These are phyloP conservation scores for Cladorrhinum sp. DNA, from an alignment of 2,329 filamentous ascomycete species.

Conservation along the genomic window DNA sequence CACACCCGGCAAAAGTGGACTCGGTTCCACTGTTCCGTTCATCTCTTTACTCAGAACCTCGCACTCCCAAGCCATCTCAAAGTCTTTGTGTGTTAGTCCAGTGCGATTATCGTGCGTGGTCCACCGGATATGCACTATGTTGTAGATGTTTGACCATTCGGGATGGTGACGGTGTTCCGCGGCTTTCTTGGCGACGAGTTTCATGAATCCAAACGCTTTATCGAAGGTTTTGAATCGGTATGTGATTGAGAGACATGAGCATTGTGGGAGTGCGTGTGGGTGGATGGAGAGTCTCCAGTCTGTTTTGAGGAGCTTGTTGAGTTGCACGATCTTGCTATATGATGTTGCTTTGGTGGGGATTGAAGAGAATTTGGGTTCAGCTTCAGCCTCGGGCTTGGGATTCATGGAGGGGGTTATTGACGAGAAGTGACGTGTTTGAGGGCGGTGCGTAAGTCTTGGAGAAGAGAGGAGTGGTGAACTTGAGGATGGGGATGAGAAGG, in stretches of 20 bases:
- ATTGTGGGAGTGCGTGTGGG: not conserved
- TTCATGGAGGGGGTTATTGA: no score
- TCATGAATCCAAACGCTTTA: not conserved
- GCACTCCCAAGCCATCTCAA: conserved; percentile 60
- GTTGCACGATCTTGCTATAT: not conserved
- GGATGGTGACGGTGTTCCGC: conserved; percentile 58
- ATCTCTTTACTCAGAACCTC: conserved; percentile 56
- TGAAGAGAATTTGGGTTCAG: not conserved
- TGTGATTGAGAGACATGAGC: not conserved
- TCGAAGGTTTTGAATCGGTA: not conserved
- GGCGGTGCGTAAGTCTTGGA: not conserved
- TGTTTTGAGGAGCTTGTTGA: not conserved
- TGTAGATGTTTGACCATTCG: conserved; percentile 75
- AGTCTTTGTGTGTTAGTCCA: conserved; percentile 63
- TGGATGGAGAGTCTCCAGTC: not conserved
- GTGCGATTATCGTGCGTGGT: conserved; percentile 63
- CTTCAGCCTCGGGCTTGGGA: no score
- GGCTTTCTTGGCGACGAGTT: not conserved
- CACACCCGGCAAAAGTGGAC: no score
- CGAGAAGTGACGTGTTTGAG: not conserved
- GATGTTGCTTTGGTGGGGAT: not conserved
- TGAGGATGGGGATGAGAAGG: not conserved
- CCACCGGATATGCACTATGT: conserved; percentile 68
- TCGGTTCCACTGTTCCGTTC: conserved; percentile 37
- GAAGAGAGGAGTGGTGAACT: not conserved